Evolutionary conservation across 768 basidiomycete genomes (phyloP).

Genomic region (Rubroboletus satanas): DNA sequence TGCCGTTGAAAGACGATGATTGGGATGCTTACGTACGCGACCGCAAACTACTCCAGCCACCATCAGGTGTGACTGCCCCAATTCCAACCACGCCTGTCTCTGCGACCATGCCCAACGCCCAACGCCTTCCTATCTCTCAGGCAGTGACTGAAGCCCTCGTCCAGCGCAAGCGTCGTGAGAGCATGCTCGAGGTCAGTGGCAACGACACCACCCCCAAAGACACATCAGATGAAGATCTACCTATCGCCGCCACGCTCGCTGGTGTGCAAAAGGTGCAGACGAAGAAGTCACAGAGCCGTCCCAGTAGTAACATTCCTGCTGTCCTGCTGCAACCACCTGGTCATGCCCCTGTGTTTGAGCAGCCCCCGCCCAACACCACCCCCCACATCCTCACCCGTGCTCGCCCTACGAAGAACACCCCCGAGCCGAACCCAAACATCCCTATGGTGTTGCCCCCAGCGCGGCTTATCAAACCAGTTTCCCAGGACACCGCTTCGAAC

Average conservation of each 20-base stretch:
- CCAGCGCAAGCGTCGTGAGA: slow-evolving; percentile 69
- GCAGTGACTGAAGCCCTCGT: slow-evolving; percentile 75
- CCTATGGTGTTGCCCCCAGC: slow-evolving; percentile 32
- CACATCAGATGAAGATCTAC: slow-evolving; percentile 33
- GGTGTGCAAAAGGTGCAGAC: slow-evolving; percentile 5
- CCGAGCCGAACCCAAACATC: slow-evolving; percentile 26
- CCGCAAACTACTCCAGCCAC: slow-evolving; percentile 80
- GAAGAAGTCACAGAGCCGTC: slow-evolving; percentile 20
- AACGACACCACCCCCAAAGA: slow-evolving; percentile 32
- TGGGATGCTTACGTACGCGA: slow-evolving; percentile 89
- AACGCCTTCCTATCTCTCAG: slow-evolving; percentile 55
- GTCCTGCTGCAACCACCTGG: slow-evolving; percentile 31
- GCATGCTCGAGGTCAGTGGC: slow-evolving; percentile 48
- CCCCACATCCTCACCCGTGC: slow-evolving; percentile 25
- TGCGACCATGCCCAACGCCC: slow-evolving; percentile 31
- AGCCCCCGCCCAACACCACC: slow-evolving; percentile 12
- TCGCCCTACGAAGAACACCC: slow-evolving; percentile 15
- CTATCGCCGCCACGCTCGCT: slow-evolving; percentile 26
- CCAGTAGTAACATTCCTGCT: slow-evolving; percentile 23
- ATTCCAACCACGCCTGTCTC: slow-evolving; percentile 57
- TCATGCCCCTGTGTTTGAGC: slow-evolving; percentile 27
- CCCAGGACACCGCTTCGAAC: slow-evolving; percentile 34
- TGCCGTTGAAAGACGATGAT: slow-evolving; percentile 66
- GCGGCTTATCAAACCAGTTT: slow-evolving; percentile 33
- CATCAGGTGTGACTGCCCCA: slow-evolving; percentile 74